Conservation (phyloP, 2,329 filamentous ascomycete species). For the Fonsecaea erecta region DNA sequence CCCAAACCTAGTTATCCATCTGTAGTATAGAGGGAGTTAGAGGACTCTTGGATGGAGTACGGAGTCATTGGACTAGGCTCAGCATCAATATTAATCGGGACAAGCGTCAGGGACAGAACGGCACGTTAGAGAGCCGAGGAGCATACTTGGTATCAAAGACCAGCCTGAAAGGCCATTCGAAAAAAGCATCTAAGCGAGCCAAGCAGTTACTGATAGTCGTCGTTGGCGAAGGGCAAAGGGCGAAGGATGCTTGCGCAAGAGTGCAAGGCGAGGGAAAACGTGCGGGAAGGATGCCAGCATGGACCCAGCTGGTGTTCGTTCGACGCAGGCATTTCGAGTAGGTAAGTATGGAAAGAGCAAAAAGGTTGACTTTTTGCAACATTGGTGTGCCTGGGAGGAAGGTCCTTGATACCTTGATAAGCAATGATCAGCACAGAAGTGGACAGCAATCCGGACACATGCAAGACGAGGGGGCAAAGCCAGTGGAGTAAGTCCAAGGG, state of each 20-base stretch:
- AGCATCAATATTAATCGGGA: not conserved
- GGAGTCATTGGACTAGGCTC: not conserved
- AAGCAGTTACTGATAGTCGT: not conserved
- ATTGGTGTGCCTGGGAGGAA: no score
- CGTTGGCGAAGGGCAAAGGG: not conserved
- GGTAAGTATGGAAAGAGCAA: no score
- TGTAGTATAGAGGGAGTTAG: not conserved
- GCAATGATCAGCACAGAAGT: constrained; percentile 1
- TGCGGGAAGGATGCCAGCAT: not conserved
- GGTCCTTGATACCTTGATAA: not conserved
- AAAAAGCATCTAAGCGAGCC: not conserved
- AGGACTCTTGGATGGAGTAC: not conserved
- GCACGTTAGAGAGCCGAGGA: not conserved
- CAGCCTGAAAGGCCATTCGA: not conserved
- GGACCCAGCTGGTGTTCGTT: not conserved
- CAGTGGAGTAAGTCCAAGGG: not conserved
- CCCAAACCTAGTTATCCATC: not conserved
- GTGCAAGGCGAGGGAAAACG: not conserved
- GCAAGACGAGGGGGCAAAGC: not conserved
- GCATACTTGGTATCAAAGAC: not conserved
- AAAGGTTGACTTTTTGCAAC: no score
- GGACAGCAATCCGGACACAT: not conserved
- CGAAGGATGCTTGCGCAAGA: constrained; percentile 2
- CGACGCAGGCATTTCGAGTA: not conserved
- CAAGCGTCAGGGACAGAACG: not conserved